phyloP scores from a whole-genome alignment of 352 stramenopile genomes.

The Globisporangium mamillatum region DNA sequence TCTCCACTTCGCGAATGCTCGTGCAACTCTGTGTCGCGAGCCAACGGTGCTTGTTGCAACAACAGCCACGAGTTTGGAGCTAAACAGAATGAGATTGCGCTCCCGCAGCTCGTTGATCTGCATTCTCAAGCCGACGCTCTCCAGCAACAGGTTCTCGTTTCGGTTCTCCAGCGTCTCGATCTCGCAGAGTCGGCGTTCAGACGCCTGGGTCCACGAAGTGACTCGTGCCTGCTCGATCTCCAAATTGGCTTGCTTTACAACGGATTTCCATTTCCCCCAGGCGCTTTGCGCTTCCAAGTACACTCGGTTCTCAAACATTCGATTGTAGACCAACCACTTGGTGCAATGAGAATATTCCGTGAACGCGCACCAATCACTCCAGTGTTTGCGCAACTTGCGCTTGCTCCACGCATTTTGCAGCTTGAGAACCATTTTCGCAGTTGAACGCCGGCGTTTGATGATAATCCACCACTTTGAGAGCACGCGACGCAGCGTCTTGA shows the following conservation, averaged over 20 bases:
- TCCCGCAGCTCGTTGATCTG: constrained; percentile 6
- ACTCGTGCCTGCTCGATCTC: neutral
- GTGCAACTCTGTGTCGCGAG: neutral
- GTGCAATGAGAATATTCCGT: neutral
- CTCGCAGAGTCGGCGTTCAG: constrained; percentile 15
- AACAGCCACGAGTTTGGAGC: constrained; percentile 1
- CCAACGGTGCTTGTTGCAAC: neutral
- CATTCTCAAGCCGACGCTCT: constrained; percentile 19
- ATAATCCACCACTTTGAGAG: constrained; percentile 1
- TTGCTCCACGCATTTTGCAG: neutral
- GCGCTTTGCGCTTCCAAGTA: neutral
- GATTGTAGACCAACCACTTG: constrained; percentile 13
- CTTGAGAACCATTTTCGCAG: neutral
- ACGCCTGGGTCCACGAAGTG: neutral
- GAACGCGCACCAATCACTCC: constrained; percentile 4
- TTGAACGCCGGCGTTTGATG: neutral
- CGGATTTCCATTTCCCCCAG: constrained; percentile 14
- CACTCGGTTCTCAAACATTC: neutral
- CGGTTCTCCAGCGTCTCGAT: constrained; percentile 18
- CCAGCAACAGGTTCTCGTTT: constrained; percentile 25
- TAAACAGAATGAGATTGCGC: constrained; percentile 18
- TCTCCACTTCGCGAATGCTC: constrained; percentile 12
- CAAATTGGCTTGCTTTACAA: neutral
- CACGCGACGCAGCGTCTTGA: neutral
- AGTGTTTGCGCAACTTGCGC: neutral